Evolutionary conservation across 225 moss, liverwort and hornwort genomes (phyloP).

Genomic region (Asterella californica): DNA sequence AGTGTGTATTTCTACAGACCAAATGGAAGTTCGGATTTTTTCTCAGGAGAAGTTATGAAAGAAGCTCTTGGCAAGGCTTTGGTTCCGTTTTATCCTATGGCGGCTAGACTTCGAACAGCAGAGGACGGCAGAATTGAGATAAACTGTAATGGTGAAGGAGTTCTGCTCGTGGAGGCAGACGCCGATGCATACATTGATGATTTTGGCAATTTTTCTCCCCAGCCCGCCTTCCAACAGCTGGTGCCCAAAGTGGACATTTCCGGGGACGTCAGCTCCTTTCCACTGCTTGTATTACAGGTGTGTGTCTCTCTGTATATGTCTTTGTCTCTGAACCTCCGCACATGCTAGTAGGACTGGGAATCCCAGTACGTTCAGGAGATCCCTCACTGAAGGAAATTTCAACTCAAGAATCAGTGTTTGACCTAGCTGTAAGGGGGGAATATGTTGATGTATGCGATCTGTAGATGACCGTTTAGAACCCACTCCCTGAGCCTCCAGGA

Average conservation of each 20-base stretch:
- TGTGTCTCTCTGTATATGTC: neutral
- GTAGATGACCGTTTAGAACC: too few relatives aligned
- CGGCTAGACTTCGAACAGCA: conserved; percentile 57
- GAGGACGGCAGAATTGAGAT: conserved; percentile 62
- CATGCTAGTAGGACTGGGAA: too few relatives aligned
- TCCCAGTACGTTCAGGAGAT: too few relatives aligned
- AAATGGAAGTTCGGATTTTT: conserved; percentile 48
- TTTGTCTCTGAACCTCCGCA: too few relatives aligned
- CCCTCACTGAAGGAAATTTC: too few relatives aligned
- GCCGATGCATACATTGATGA: conserved; percentile 56
- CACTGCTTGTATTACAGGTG: conserved; percentile 87
- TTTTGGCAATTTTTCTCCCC: conserved; percentile 82
- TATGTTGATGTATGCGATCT: too few relatives aligned
- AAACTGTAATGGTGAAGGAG: conserved; percentile 63
- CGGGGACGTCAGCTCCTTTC: conserved; percentile 59
- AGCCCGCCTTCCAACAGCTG: conserved; percentile 64
- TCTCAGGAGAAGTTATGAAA: conserved; percentile 54
- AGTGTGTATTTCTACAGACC: conserved; percentile 83
- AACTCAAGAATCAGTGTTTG: too few relatives aligned
- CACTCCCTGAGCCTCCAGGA: too few relatives aligned
- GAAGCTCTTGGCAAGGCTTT: conserved; percentile 66
- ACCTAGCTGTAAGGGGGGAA: too few relatives aligned
- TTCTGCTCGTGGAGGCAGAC: conserved; percentile 79
- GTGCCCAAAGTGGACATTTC: conserved; percentile 72
- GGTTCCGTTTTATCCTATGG: conserved; percentile 89